These are phyloP conservation scores for Collybiopsis luxurians DNA, from an alignment of 768 basidiomycete species.

Conservation along the genomic window DNA sequence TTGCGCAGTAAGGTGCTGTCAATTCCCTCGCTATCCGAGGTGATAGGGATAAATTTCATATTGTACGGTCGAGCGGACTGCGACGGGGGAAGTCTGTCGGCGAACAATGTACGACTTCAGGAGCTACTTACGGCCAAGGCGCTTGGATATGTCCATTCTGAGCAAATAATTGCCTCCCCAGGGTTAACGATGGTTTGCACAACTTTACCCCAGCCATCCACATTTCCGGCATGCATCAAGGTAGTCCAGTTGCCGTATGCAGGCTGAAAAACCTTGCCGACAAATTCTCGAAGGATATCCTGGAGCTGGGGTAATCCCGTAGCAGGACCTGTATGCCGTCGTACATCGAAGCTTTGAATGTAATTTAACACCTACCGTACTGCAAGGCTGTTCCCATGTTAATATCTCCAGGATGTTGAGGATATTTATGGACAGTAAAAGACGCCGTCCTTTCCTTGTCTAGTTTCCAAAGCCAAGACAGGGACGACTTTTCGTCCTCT, in stretches of 20 bases:
- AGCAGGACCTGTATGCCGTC: constrained; percentile 27
- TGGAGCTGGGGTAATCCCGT: constrained; percentile 58
- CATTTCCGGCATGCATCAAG: constrained; percentile 64
- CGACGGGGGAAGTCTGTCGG: no score
- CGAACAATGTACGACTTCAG: constrained; percentile 15
- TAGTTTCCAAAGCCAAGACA: constrained; percentile 61
- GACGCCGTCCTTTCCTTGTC: constrained; percentile 42
- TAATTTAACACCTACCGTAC: constrained; percentile 47
- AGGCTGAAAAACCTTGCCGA: constrained; percentile 44
- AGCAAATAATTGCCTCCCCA: constrained; percentile 55
- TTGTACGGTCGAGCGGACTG: constrained; percentile 27
- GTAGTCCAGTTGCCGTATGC: constrained; percentile 59
- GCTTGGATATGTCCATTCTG: constrained; percentile 79
- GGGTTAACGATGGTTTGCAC: constrained; percentile 62
- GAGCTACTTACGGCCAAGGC: constrained; percentile 35
- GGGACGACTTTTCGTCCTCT: constrained; percentile 23
- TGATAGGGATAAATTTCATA: constrained; percentile 50
- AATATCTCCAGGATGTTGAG: constrained; percentile 39
- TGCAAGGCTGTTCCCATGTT: constrained; percentile 69
- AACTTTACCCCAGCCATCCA: constrained; percentile 65
- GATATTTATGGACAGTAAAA: constrained; percentile 62
- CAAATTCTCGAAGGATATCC: constrained; percentile 54
- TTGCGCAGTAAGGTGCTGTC: constrained; percentile 56
- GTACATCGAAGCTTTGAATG: not conserved
- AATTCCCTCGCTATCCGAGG: constrained; percentile 73